A percentile compares a stretch with the other conserved stretches of the same genome.
phyloP scores from a whole-genome alignment of 306 rosid species.

The Fagus sylvatica region DNA sequence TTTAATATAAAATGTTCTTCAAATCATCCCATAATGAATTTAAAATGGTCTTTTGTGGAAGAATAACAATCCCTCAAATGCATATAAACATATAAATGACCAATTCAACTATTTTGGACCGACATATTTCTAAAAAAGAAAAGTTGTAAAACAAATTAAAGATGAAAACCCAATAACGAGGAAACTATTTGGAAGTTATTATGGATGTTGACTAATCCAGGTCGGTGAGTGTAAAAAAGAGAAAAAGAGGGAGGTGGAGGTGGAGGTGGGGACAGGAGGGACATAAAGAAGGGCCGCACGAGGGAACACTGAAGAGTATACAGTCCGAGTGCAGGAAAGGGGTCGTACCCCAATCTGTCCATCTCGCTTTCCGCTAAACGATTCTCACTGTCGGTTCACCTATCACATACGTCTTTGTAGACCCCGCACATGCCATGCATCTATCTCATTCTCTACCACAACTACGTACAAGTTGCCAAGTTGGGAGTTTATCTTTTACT shows the following conservation, averaged over 20 bases:
- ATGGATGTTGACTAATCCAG: neutral
- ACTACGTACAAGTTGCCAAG: no score
- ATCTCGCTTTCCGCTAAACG: slow-evolving; percentile 33
- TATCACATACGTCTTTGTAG: neutral
- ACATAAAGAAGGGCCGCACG: slow-evolving; percentile 38
- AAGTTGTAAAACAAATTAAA: no score
- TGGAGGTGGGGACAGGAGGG: neutral
- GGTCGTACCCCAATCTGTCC: slow-evolving; percentile 34
- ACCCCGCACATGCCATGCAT: neutral
- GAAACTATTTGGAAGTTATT: neutral
- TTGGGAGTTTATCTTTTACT: no score
- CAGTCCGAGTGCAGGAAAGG: slow-evolving; percentile 1
- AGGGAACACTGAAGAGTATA: slow-evolving; percentile 24
- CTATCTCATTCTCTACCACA: no score
- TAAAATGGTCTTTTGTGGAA: no score
- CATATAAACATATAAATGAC: no score
- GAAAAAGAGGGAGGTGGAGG: neutral
- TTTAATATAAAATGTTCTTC: no score
- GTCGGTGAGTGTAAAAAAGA: neutral
- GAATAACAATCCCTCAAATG: no score
- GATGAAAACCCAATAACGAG: neutral
- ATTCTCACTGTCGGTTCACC: slow-evolving; percentile 61
- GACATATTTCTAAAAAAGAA: no score
- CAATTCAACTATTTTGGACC: no score
- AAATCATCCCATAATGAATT: no score